Base-by-base conservation (phyloP, 768 basidiomycete genomes). In the Serendipita sp. region DNA sequence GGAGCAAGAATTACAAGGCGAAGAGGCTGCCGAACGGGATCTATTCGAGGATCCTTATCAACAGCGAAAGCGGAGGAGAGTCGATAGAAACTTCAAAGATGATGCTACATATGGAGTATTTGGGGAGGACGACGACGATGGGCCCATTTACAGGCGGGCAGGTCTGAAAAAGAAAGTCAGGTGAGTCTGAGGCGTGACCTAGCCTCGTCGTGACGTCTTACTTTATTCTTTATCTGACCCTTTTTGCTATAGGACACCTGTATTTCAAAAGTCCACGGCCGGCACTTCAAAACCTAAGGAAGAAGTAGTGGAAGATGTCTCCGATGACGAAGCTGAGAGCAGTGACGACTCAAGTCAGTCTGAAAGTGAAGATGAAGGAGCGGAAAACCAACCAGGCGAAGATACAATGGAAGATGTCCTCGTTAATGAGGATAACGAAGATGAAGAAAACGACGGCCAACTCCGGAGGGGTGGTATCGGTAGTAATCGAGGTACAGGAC, bases 11-110 rank as follows among this genome's bases (percentile, higher is more conserved):
- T 70, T 71, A n/a, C 78, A 80, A 65, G 71, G 75, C 36, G 80
- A 86, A 69, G 78, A 78, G 11, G 79, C 82, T 38, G 91, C 83
- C 38, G 90, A 91, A 71, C 85, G 85, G 8, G 81, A 80, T 38
- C 80, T 89, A 5, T 89, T 89, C 72, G 80, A 85, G 70, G 81
- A 89, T 67, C 88, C 89, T 2, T 90, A 90, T 75, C 76, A 81
- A 67, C 77, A 80, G 69, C 91, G 89, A 71, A 81, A 83, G 64
- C 79, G 84, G 66, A 78, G 83, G 67, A 83, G 74, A 73, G 30
- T 67, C 66, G 78, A 82, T 65, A 38, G 18, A 28, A 60, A n/a
- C 8, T 83, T 78, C 30, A 85, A 85, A 70, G 87, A 91, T 64
- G 85, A 85, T 66, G 83, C 83, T 1, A 73, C 83, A n/a, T 89